A percentile compares a stretch with the other conserved stretches of the same genome.
Evolutionary conservation across 306 rosid genomes (phyloP).

Genomic region (Spatholobus suberectus): DNA sequence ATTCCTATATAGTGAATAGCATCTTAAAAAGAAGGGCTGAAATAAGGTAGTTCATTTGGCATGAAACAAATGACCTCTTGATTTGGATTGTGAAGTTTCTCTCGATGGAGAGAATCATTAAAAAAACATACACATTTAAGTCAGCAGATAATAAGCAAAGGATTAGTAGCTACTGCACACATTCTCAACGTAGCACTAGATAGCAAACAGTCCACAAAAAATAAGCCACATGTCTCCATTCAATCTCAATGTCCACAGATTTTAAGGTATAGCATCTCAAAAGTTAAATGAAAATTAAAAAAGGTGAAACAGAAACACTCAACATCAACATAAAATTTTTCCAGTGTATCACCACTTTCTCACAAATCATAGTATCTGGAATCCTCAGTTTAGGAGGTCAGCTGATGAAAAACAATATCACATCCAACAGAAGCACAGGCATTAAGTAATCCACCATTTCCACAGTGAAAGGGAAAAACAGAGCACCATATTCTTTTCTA

Average conservation of each 20-base stretch:
- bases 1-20: background rate
- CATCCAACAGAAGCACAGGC: conserved; percentile 6
- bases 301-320: background rate
- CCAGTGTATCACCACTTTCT: background rate
- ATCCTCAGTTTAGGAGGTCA: background rate
- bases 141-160: background rate
- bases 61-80: background rate
- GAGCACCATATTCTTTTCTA: background rate
- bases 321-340: background rate
- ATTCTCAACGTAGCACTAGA: background rate
- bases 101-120: background rate
- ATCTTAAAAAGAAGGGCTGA: background rate
- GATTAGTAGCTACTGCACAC: background rate
- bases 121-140: background rate
- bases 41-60: background rate
- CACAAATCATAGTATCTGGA: background rate
- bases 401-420: background rate
- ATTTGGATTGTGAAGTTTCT: background rate
- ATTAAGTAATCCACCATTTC: background rate
- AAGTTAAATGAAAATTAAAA: background rate
- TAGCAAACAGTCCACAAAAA: background rate
- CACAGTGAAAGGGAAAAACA: background rate
- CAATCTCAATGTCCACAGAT: background rate
- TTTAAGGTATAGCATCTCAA: background rate
- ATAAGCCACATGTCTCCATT: background rate